Evolutionary conservation across 2,329 filamentous ascomycete genomes (phyloP).

Genomic region (Fusarium sp.): DNA sequence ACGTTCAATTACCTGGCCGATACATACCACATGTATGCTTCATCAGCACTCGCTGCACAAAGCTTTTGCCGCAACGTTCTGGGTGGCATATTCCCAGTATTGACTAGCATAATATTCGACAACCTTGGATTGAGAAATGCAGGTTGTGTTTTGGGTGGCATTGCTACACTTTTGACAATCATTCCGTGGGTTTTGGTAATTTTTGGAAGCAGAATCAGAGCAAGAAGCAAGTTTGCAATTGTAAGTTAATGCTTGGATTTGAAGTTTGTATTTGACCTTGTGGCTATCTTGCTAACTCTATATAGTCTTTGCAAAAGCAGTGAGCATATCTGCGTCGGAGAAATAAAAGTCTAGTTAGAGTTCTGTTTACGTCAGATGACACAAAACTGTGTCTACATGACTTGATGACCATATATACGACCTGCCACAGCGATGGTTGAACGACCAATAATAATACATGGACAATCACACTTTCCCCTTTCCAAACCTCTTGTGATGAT

Average conservation of each 20-base stretch:
- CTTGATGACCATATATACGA: conserved; percentile 12
- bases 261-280: not conserved
- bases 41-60: conserved; percentile 87
- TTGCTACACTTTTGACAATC: conserved; percentile 75
- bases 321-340: not conserved
- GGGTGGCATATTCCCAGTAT: conserved; percentile 83
- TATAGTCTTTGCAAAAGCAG: conserved; percentile 43
- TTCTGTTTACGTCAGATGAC: not conserved
- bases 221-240: conserved; percentile 81
- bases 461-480: not conserved
- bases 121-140: conserved; percentile 78
- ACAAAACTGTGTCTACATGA: not conserved
- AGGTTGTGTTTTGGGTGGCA: conserved; percentile 80
- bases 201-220: conserved; percentile 81
- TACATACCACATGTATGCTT: conserved; percentile 86
- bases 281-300: conserved; percentile 3
- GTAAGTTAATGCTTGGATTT: conserved; percentile 54
- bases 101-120: conserved; percentile 79
- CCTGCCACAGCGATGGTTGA: not conserved
- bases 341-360: not conserved
- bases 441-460: conserved; percentile 6
- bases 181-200: conserved; percentile 91
- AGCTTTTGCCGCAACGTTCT: conserved; percentile 88
- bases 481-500: not conserved
- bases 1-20: conserved; percentile 96